Evolutionary conservation across 2,329 filamentous ascomycete genomes (phyloP), one percentile per base, ranked within the genome.

Genomic region (Talaromyces marneffei): DNA sequence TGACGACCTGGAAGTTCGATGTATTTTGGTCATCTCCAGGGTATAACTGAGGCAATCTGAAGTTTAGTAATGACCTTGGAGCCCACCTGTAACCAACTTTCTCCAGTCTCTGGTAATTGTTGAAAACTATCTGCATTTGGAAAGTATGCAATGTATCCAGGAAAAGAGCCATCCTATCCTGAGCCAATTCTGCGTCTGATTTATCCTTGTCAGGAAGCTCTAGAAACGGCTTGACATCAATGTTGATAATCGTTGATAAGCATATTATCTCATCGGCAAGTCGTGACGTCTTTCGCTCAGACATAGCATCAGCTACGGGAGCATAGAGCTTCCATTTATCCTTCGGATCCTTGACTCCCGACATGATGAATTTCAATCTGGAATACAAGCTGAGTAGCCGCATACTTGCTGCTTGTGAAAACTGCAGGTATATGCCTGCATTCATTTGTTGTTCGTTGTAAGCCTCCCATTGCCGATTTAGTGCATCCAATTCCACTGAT

Each of bases 261-360:
- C 64, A 65, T 2, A 65, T 12, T 10, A 40, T 63, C 33, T 65
- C 64, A 23, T 65, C 64, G 5, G 60, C 48, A 10, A 63, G 58
- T 4, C 62, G 39, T 23, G 64, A 44, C 2, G 62, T 64, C 50
- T 64, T 57, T 5, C 64, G 64, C 23, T 61, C 33, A 20, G 55
- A 56, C 62, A 64, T 61, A 16, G 48, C 48, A 16, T 35, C 31
- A 2, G 64, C 48, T 1, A 65, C n/a, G 6, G 60, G 54, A 9
- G 16, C 12, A 42, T 65, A 65, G 16, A 39, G 31, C 16, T 16
- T 57, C 62, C 62, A 64, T 37, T 60, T 63, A 10, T 44, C 23
- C 3, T 59, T 31, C 27, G 9, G 5, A 14, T 57, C 40, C 4
- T 25, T 33, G 4, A 60, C 33, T 2, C 3, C 6, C 2, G 25